Evolutionary conservation across 2,329 filamentous ascomycete species (phyloP).

Genomic region (Alternaria metachromatica): DNA sequence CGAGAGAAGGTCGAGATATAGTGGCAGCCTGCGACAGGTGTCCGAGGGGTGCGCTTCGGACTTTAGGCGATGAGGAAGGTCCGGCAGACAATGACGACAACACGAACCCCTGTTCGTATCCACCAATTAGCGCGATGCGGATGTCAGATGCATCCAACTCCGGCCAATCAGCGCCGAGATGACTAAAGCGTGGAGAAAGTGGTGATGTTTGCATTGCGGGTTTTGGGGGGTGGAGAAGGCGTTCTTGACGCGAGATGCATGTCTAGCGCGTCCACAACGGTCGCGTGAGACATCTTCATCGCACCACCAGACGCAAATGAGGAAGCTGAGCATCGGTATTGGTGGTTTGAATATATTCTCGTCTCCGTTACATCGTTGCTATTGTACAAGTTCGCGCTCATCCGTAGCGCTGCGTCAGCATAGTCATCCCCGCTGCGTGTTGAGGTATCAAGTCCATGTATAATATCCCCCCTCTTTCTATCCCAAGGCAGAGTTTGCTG

Average conservation of each 20-base stretch:
- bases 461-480: not conserved
- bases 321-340: not conserved
- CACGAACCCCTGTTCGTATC: conserved; percentile 12
- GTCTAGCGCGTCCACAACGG: not conserved
- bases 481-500: not conserved
- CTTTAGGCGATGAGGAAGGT: conserved; percentile 21
- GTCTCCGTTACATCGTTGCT: not conserved
- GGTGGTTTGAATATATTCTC: conserved; percentile 1
- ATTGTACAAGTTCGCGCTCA: conserved; percentile 16
- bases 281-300: conserved; percentile 2
- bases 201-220: conserved; percentile 18
- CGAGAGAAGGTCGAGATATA: not conserved
- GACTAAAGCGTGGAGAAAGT: conserved; percentile 6
- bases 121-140: conserved; percentile 20
- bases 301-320: not conserved
- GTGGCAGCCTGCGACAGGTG: not conserved
- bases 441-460: not conserved
- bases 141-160: not conserved
- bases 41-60: conserved; percentile 17
- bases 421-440: not conserved
- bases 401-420: not conserved
- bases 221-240: conserved; percentile 1
- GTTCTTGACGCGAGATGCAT: not conserved
- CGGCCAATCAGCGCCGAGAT: conserved; percentile 10
- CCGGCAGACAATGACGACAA: conserved; percentile 26